Conservation (phyloP, 163 green algal species). For the Scenedesmus sp. region DNA sequence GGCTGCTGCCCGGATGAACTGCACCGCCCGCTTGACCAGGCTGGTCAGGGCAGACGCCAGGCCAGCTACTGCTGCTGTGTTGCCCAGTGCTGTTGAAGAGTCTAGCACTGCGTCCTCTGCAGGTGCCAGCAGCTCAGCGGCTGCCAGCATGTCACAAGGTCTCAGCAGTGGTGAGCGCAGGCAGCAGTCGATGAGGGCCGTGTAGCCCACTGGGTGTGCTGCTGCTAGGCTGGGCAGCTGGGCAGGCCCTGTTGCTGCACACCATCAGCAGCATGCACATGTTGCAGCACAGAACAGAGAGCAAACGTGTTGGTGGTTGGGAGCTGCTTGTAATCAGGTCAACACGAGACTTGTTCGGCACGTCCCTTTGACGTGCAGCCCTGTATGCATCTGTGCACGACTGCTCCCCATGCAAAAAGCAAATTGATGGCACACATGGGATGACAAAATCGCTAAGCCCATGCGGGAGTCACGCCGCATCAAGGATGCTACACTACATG, state of each 20-base stretch:
- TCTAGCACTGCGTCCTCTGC: background rate
- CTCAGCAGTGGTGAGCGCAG: background rate
- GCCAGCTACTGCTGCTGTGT: slow-evolving; percentile 9
- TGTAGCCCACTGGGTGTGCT: background rate
- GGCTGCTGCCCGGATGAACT: background rate
- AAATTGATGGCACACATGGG: no score
- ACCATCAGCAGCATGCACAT: no score
- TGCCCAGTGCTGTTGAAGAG: background rate
- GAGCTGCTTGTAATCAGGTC: no score
- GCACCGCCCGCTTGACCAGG: background rate
- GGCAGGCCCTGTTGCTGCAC: background rate
- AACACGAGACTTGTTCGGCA: no score
- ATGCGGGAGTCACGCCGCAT: no score
- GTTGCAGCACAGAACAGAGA: no score
- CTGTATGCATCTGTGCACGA: no score
- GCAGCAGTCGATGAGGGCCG: background rate
- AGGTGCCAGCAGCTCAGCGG: background rate
- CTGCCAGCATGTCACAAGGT: background rate
- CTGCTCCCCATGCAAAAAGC: no score
- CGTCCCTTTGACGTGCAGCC: no score
- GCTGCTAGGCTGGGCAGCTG: background rate
- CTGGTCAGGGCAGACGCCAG: background rate
- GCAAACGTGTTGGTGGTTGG: no score
- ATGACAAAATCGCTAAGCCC: no score
- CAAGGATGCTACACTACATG: no score